Conservation (phyloP, 2,329 filamentous ascomycete genomes). For the Pseudocercospora musae region DNA sequence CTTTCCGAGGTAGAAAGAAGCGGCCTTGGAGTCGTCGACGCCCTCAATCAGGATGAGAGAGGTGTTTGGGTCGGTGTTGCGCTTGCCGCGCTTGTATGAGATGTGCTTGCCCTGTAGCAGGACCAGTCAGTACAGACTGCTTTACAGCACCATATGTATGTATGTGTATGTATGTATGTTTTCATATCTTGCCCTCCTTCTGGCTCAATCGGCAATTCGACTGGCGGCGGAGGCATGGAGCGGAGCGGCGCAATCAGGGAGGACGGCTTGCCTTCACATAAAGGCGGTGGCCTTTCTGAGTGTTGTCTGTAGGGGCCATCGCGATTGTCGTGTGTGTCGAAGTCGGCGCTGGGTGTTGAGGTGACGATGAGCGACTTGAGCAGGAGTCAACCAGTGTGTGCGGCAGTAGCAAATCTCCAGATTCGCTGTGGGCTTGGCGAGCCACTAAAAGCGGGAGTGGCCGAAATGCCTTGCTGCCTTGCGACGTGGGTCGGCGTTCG, state of each 20-base stretch:
- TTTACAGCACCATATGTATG: constrained; percentile 3
- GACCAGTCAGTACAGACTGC: constrained; percentile 7
- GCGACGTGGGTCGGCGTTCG: constrained; percentile 3
- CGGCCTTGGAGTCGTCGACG: constrained; percentile 84
- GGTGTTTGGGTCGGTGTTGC: constrained; percentile 75
- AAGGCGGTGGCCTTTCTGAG: constrained; percentile 32
- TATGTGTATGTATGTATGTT: neutral
- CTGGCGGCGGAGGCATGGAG: constrained; percentile 2
- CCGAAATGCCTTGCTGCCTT: constrained; percentile 1
- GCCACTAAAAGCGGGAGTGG: neutral
- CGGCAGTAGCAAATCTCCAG: neutral
- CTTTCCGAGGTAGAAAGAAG: constrained; percentile 99
- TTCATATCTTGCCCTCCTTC: constrained; percentile 5
- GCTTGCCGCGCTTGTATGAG: constrained; percentile 94
- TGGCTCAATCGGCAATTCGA: constrained; percentile 1
- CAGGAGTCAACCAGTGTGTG: neutral
- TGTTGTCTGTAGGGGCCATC: constrained; percentile 25
- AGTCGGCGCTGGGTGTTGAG: constrained; percentile 14
- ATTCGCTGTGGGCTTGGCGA: neutral
- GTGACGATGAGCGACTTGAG: constrained; percentile 5
- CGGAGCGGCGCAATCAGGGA: neutral
- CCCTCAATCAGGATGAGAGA: constrained; percentile 98
- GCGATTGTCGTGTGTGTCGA: constrained; percentile 19
- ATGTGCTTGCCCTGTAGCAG: constrained; percentile 80
- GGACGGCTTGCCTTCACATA: constrained; percentile 31